These are phyloP conservation scores for Eucalyptus coolabah DNA, from an alignment of 345 rosid genomes.

Conservation along the genomic window DNA sequence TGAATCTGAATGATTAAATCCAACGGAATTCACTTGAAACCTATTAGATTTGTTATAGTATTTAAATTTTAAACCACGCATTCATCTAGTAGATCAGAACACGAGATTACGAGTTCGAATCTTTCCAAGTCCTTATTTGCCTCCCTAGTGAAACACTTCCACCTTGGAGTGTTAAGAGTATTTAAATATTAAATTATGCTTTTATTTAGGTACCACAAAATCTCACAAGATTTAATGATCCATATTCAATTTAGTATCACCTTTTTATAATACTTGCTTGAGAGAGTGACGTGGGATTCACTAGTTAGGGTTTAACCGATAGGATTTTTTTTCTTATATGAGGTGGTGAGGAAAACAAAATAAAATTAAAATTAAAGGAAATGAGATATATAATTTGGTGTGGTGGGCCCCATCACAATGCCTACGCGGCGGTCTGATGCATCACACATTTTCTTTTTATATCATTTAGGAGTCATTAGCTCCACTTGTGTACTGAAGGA, in stretches of 20 bases:
- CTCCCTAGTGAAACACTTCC: no score
- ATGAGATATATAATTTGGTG: background rate
- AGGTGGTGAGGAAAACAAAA: background rate
- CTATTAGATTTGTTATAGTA: background rate
- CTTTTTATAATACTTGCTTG: background rate
- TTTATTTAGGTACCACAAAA: no score
- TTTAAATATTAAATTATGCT: no score
- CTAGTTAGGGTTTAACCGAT: background rate
- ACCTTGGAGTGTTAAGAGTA: no score
- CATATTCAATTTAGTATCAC: background rate
- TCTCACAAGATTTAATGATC: background rate
- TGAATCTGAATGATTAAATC: background rate
- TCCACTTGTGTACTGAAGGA: background rate
- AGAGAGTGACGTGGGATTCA: background rate
- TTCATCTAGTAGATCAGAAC: background rate
- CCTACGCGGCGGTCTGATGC: background rate
- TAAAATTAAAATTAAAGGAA: background rate
- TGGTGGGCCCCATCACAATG: background rate
- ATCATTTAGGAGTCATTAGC: background rate
- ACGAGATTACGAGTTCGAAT: background rate
- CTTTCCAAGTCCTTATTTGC: fast-evolving
- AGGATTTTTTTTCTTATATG: background rate
- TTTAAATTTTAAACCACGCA: background rate
- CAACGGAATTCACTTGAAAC: no score
- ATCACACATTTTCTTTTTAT: background rate